Evolutionary conservation across 1,139 yeast genomes (phyloP).

Genomic region (Suhomyces guaymorum): DNA sequence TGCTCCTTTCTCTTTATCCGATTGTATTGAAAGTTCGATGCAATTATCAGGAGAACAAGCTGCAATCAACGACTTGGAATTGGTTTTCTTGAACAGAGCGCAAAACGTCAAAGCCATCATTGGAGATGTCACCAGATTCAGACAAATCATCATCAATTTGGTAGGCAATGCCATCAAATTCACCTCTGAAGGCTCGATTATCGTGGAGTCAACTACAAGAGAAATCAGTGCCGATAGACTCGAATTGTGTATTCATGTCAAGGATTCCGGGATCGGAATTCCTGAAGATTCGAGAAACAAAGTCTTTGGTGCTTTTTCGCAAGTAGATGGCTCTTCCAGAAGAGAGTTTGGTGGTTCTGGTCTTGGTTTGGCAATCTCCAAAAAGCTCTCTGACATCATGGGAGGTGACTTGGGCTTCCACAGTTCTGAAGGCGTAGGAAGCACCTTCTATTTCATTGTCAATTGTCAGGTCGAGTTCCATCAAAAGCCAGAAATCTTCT

Average conservation of each 20-base stretch:
- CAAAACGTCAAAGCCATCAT: slow-evolving; percentile 43
- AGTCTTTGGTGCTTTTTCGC: slow-evolving; percentile 61
- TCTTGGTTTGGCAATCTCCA: slow-evolving; percentile 59
- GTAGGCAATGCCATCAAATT: slow-evolving; percentile 62
- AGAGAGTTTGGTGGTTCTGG: slow-evolving; percentile 64
- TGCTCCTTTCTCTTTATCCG: slow-evolving; percentile 51
- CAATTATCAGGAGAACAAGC: slow-evolving; percentile 57
- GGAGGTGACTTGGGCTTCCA: slow-evolving; percentile 56
- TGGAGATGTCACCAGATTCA: slow-evolving; percentile 54
- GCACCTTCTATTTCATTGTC: slow-evolving; percentile 48
- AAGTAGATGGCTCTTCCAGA: slow-evolving; percentile 60
- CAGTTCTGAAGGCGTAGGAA: slow-evolving; percentile 53
- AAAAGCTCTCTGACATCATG: slow-evolving; percentile 58
- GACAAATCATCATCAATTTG: slow-evolving; percentile 56
- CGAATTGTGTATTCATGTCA: slow-evolving; percentile 45
- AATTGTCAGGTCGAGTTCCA: slow-evolving; percentile 30
- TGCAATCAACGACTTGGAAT: slow-evolving; percentile 45
- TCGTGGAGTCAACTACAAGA: slow-evolving; percentile 39
- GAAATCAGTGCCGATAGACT: slow-evolving; percentile 35
- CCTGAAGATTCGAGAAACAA: slow-evolving; percentile 49
- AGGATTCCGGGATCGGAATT: slow-evolving; percentile 66
- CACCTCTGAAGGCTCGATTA: slow-evolving; percentile 49
- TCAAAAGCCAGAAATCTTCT: slow-evolving; percentile 21
- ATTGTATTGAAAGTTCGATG: slow-evolving; percentile 54
- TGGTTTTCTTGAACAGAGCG: slow-evolving; percentile 49